These are phyloP conservation scores for Torulaspora pretoriensis DNA, from an alignment of 1,139 yeast species.

Conservation along the genomic window DNA sequence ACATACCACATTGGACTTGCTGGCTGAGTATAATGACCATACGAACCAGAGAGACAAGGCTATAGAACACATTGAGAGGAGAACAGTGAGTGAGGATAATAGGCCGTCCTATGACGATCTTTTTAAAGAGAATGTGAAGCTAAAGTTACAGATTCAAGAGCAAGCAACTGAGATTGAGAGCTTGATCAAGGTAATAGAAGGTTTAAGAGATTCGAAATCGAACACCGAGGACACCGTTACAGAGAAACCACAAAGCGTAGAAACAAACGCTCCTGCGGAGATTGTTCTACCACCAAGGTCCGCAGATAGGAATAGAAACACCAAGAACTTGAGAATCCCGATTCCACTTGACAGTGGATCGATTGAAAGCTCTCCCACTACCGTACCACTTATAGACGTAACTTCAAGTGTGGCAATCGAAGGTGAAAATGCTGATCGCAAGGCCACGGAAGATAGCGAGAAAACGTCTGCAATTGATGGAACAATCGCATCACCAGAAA, in stretches of 20 bases:
- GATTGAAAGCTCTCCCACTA: neutral
- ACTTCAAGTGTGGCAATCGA: slow-evolving; percentile 1
- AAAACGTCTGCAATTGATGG: slow-evolving; percentile 2
- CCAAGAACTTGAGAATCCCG: slow-evolving; percentile 18
- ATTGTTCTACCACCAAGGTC: slow-evolving; percentile 33
- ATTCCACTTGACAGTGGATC: slow-evolving; percentile 2
- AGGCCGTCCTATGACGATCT: slow-evolving; percentile 32
- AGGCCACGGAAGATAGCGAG: neutral
- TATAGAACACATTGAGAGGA: slow-evolving; percentile 28
- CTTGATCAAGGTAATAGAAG: slow-evolving; percentile 23
- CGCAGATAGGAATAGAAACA: slow-evolving; percentile 26
- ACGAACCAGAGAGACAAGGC: slow-evolving; percentile 28
- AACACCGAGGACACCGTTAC: slow-evolving; percentile 10
- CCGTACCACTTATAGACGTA: slow-evolving; percentile 6
- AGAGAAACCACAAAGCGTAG: slow-evolving; percentile 15
- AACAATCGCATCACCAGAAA: slow-evolving; percentile 7
- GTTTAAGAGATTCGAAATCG: slow-evolving; percentile 13
- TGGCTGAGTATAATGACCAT: slow-evolving; percentile 31
- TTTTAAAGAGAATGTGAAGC: slow-evolving; percentile 31
- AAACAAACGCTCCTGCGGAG: slow-evolving; percentile 11
- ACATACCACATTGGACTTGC: slow-evolving; percentile 27
- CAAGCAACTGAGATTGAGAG: slow-evolving; percentile 28
- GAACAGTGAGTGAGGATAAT: slow-evolving; percentile 14
- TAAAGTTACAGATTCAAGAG: slow-evolving; percentile 28
- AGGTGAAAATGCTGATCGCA: neutral